Evolutionary conservation across 306 rosid genomes (phyloP), one percentile per base, ranked within the genome.

Genomic region (Sindora glabra): DNA sequence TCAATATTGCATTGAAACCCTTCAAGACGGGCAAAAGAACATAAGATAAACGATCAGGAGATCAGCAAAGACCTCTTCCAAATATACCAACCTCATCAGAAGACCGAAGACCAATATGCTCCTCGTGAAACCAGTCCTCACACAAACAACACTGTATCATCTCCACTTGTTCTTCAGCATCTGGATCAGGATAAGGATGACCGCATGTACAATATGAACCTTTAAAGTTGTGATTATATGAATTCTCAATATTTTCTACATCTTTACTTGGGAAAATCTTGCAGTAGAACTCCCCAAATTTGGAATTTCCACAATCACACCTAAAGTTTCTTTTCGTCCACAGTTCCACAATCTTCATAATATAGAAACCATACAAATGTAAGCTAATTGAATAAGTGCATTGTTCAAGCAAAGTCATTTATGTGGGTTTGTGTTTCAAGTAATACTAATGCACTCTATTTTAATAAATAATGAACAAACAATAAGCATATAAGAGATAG

Each of bases 91-190:
- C 99, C 99, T 94, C 99, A 44, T 74, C 84, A 69, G 84, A 69
- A 61, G 94, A 70, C 44, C 70, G 83, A 47, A 94, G 86, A 53
- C 95, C 90, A 16, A 94, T 80, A 81, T 94, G 99, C 71, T 94
- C 97, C 73, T 89, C 99, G 32, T 94, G 99, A 78, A 86, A 94
- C 99, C 99, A 94, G 75, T 94, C 99, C 79, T 94, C 99, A 49
- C 99, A 94, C 45, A 86, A 48, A 70, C 95, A 86, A 69, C 99
- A 94, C 66, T 94, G 99, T 37, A 94, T 89, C 99, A 89, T 94
- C 77, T 94, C 99, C 49, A 74, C 85, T 74, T 86, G 95, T 61
- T 94, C 97, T 75, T 84, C 97, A 57, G 79, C 81, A 42, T 84
- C 97, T 39, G 89, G 95, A 82, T 89, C 99, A 39, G 99, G 99